A percentile compares a stretch with the other conserved stretches of the same genome.
Evolutionary conservation across 106 monocot genomes (phyloP).

Genomic region (Apostasia shenzhenica): DNA sequence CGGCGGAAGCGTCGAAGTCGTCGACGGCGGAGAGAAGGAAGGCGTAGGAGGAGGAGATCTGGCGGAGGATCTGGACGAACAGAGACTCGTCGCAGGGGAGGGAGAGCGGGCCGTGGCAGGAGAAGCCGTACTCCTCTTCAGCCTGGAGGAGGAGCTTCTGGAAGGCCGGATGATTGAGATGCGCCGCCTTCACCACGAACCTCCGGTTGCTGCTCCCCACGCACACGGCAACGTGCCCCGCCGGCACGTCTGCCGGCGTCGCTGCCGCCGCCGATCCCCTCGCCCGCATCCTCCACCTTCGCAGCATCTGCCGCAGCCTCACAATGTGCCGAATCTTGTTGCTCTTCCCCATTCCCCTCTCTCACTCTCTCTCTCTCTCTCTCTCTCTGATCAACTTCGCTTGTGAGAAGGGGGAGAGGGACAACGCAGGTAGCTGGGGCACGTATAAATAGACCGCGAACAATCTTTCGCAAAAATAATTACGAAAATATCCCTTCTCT

Average conservation of each 20-base stretch:
- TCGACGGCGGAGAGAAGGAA: neutral
- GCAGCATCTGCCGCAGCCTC: slow-evolving; percentile 28
- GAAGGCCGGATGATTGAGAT: slow-evolving; percentile 35
- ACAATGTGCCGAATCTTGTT: slow-evolving; percentile 30
- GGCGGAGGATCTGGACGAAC: slow-evolving; percentile 33
- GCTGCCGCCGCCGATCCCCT: neutral
- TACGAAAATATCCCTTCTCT: too few relatives aligned
- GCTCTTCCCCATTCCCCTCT: slow-evolving; percentile 15
- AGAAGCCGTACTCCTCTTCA: slow-evolving; percentile 43
- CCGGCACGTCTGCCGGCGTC: slow-evolving; percentile 19
- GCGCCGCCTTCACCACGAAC: slow-evolving; percentile 27
- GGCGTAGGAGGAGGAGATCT: slow-evolving; percentile 9
- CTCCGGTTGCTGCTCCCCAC: slow-evolving; percentile 19
- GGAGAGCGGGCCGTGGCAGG: slow-evolving; percentile 21
- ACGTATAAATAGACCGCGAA: too few relatives aligned
- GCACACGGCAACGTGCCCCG: slow-evolving; percentile 32
- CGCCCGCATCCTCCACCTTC: slow-evolving; percentile 25
- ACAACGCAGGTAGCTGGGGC: too few relatives aligned
- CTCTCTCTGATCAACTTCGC: too few relatives aligned
- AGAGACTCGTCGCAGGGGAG: slow-evolving; percentile 38
- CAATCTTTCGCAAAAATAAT: too few relatives aligned
- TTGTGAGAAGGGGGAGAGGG: too few relatives aligned
- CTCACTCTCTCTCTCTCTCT: too few relatives aligned
- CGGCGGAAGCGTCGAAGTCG: neutral
- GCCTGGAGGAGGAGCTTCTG: slow-evolving; percentile 20